Evolutionary conservation across 2,329 filamentous ascomycete species (phyloP).

Genomic region (Diaporthe sp.): DNA sequence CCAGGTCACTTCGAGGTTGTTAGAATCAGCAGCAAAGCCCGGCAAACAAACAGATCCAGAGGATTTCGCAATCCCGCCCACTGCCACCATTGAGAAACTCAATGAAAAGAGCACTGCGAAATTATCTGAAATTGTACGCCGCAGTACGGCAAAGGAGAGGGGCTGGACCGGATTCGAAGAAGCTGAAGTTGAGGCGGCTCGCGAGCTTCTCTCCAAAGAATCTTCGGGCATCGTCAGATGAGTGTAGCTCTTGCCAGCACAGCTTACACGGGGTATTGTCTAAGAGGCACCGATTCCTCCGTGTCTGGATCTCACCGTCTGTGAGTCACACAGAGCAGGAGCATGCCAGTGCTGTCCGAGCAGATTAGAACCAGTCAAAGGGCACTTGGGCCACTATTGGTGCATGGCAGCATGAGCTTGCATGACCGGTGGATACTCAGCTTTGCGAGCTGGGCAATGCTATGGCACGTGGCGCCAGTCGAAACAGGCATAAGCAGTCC

Average conservation of each 20-base stretch:
- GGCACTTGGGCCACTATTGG: slow-evolving; percentile 45
- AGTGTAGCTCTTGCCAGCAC: slow-evolving; percentile 43
- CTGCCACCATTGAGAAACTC: slow-evolving; percentile 74
- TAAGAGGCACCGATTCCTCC: slow-evolving; percentile 47
- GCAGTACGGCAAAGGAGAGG: slow-evolving; percentile 70
- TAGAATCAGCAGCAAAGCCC: slow-evolving; percentile 59
- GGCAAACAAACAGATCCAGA: slow-evolving; percentile 64
- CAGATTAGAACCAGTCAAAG: slow-evolving; percentile 9
- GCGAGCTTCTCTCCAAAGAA: slow-evolving; percentile 74
- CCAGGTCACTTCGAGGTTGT: slow-evolving; percentile 65
- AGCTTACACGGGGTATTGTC: slow-evolving; percentile 7
- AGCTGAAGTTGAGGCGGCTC: slow-evolving; percentile 79
- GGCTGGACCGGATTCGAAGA: slow-evolving; percentile 81
- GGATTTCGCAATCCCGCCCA: slow-evolving; percentile 67
- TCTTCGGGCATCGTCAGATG: slow-evolving; percentile 60
- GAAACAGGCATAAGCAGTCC: slow-evolving; percentile 42
- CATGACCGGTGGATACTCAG: slow-evolving; percentile 52
- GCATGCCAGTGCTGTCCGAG: slow-evolving; percentile 17
- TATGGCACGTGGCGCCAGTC: slow-evolving; percentile 57
- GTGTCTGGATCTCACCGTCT: slow-evolving; percentile 37
- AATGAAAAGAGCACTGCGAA: slow-evolving; percentile 81
- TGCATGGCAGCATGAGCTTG: slow-evolving; percentile 44
- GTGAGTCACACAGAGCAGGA: slow-evolving; percentile 31
- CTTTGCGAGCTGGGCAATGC: slow-evolving; percentile 48
- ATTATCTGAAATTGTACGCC: slow-evolving; percentile 81